Evolutionary conservation across 306 rosid species (phyloP), one percentile per base, ranked within the genome.

Genomic region (Myrica gale): DNA sequence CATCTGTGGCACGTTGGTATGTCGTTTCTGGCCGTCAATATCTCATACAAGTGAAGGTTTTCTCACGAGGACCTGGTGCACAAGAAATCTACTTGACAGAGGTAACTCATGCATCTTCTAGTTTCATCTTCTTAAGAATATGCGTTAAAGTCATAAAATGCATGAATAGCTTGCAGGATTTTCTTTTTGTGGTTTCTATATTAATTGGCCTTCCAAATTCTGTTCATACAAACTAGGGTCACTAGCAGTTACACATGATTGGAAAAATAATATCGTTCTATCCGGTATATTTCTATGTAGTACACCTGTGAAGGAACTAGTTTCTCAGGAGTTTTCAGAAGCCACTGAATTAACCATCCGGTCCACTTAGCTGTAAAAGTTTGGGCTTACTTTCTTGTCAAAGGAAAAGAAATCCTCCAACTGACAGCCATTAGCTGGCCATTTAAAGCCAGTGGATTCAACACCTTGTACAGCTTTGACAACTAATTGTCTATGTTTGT

Each of bases 81-180:
- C 93, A 81, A 78, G 98, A 90, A 88, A 90, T 94, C 74, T 92
- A 86, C 79, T 79, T 94, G 68, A 94, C 98, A 13, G 88, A 90
- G 97, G 98, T 93, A 86, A 83, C 20, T 72, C 62, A 66, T 21
- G 6, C 57, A 47, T 68, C 43, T 82, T 72, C 43, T 80, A 39
- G 75, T 83, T 51, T 79, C 52, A 41, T 43, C 50, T 74, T 74
- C 74, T 75, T 13, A 48, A 7, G 5, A 26, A 23, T 11, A 60
- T 26, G 67, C 12, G 12, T 60, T 41, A 12, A 60, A 60, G 17
- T 32, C 20, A 21, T 2, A 10, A 23, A 42, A 60, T 75, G 32
- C 81, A 72, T 67, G 71, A 62, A 37, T 78, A 71, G 17, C 72
- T 69, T 52, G 56, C 47, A 55, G 12, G 47, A 56, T 79, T 52